Evolutionary conservation across 345 rosid genomes (phyloP).

Genomic region (Pistacia atlantica): DNA sequence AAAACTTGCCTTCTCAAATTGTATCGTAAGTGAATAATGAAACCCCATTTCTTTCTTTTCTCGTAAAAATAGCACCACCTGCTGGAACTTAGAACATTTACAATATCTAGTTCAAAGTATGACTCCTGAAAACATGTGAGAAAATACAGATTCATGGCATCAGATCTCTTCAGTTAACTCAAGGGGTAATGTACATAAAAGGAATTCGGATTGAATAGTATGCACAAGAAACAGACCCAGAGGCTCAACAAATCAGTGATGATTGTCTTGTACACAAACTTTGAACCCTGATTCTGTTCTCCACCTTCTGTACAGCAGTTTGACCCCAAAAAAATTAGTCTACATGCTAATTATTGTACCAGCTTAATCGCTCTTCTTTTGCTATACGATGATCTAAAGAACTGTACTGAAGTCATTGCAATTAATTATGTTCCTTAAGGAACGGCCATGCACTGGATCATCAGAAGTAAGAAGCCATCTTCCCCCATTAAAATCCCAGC

Average conservation of each 20-base stretch:
- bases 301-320: constrained; percentile 44
- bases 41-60: background rate
- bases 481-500: background rate
- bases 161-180: constrained; percentile 20
- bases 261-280: constrained; percentile 21
- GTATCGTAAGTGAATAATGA: background rate
- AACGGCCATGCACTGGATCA: constrained; percentile 19
- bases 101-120: background rate
- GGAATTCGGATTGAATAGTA: constrained; percentile 30
- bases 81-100: background rate
- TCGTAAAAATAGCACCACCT: background rate
- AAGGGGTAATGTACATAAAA: constrained; percentile 35
- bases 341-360: constrained; percentile 15
- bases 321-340: constrained; percentile 25
- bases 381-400: constrained; percentile 25
- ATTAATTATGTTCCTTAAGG: background rate
- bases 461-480: constrained; percentile 21
- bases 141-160: constrained; percentile 14
- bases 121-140: background rate
- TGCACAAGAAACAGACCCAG: constrained; percentile 14
- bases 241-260: constrained; percentile 24
- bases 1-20: background rate
- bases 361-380: constrained; percentile 20
- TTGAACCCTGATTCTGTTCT: constrained; percentile 25
- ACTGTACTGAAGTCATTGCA: constrained; percentile 28